A percentile compares a stretch with the other conserved stretches of the same genome.
Evolutionary conservation across 148 eudicot species (phyloP).

Genomic region (Camellia sinensis): DNA sequence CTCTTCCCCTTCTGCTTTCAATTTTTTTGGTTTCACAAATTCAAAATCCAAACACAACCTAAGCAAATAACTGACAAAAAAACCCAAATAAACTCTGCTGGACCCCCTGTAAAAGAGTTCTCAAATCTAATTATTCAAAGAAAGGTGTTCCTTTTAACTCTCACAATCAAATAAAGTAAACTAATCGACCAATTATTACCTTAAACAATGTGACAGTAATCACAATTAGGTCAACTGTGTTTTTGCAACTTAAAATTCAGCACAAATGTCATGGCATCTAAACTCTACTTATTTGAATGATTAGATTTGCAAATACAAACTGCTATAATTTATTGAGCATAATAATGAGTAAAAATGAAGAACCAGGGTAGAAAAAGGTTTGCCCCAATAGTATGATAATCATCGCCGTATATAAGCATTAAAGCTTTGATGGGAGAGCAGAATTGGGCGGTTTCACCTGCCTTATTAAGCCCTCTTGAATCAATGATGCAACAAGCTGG

Average conservation of each 20-base stretch:
- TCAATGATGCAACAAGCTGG: conserved; percentile 79
- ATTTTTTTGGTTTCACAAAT: no score
- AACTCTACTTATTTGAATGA: neutral
- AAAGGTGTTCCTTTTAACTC: neutral
- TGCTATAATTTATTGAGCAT: neutral
- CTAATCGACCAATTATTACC: neutral
- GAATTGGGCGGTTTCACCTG: conserved; percentile 36
- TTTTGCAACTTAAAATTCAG: neutral
- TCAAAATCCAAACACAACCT: no score
- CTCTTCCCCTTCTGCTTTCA: no score
- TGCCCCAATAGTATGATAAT: neutral
- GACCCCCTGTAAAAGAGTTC: no score
- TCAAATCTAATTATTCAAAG: neutral
- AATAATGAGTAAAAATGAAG: neutral
- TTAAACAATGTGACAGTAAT: neutral
- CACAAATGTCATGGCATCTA: neutral
- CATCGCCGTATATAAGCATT: neutral
- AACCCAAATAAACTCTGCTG: no score
- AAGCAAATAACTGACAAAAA: no score
- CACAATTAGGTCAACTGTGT: no score
- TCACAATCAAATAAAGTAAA: neutral
- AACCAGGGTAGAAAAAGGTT: neutral
- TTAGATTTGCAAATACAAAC: neutral
- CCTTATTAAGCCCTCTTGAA: conserved; percentile 83
- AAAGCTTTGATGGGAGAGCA: conserved; percentile 49